These are phyloP conservation scores for Corrigiola litoralis DNA, from an alignment of 179 eudicot species.

Conservation along the genomic window DNA sequence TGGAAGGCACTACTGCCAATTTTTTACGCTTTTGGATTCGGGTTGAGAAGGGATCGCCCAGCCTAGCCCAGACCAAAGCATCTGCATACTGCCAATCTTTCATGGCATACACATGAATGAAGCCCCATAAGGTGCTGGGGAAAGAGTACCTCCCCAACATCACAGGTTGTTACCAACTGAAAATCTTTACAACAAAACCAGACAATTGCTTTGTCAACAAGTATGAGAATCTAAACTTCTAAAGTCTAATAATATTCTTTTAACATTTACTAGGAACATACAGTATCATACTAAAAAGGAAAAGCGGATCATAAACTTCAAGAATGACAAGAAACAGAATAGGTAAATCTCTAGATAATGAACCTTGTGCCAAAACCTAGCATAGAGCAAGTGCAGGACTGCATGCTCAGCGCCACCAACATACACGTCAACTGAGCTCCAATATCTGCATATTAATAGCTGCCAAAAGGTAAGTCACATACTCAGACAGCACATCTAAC, in stretches of 20 bases:
- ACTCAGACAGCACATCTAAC: not conserved
- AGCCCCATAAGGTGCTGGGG: too few species aligned
- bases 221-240: not conserved
- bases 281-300: not conserved
- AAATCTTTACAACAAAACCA: too few species aligned
- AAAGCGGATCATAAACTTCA: not conserved
- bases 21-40: too few species aligned
- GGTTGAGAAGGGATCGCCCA: too few species aligned
- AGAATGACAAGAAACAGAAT: not conserved
- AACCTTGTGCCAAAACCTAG: conserved; percentile 99
- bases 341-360: conserved; percentile 16
- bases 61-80: too few species aligned
- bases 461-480: conserved; percentile 9
- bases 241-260: not conserved
- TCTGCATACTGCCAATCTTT: too few species aligned
- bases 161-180: too few species aligned
- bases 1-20: too few species aligned
- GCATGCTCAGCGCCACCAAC: conserved; percentile 99
- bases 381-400: conserved; percentile 94
- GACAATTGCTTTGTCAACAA: too few species aligned
- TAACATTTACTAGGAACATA: not conserved
- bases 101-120: too few species aligned
- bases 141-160: too few species aligned
- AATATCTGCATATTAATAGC: conserved; percentile 56
- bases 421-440: conserved; percentile 98